Conservation (phyloP, 345 rosid genomes). For the Euphorbia pulcherrima region DNA sequence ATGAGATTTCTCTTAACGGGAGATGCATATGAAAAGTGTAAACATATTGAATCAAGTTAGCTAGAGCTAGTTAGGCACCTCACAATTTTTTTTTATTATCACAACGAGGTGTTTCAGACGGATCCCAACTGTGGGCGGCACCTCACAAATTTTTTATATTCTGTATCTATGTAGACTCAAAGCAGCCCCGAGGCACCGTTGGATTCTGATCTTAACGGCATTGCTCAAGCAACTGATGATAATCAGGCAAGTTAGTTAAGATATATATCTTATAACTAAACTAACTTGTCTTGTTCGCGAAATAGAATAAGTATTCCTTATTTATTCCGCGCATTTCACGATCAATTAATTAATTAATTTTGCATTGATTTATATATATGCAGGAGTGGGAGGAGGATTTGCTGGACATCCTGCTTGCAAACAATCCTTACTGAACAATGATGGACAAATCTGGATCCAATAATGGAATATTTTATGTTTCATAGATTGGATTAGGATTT, state of each 20-base stretch:
- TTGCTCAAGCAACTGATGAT: neutral
- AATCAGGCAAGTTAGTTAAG: constrained; percentile 5
- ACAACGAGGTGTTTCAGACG: no score
- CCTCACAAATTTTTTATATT: neutral
- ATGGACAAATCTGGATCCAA: constrained; percentile 1
- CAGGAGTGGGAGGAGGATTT: constrained; percentile 27
- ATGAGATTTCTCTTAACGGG: no score
- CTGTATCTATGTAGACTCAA: constrained; percentile 6
- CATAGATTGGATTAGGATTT: constrained; percentile 43
- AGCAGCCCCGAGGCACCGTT: neutral
- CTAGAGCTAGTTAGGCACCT: no score
- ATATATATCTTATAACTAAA: no score
- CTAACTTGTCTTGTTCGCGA: no score
- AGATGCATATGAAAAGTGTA: neutral
- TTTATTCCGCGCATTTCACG: no score
- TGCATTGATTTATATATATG: neutral
- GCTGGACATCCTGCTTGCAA: constrained; percentile 11
- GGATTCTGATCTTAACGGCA: neutral
- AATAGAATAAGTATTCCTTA: no score
- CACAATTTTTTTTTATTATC: neutral
- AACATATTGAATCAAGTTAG: neutral
- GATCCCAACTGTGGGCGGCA: no score
- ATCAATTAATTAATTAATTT: no score
- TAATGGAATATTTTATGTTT: constrained; percentile 2
- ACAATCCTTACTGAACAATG: neutral